Percentiles rank a stretch among this genome's conserved stretches.
Evolutionary conservation across 805 yeast genomes (phyloP).

Genomic region (Candida caryicola): DNA sequence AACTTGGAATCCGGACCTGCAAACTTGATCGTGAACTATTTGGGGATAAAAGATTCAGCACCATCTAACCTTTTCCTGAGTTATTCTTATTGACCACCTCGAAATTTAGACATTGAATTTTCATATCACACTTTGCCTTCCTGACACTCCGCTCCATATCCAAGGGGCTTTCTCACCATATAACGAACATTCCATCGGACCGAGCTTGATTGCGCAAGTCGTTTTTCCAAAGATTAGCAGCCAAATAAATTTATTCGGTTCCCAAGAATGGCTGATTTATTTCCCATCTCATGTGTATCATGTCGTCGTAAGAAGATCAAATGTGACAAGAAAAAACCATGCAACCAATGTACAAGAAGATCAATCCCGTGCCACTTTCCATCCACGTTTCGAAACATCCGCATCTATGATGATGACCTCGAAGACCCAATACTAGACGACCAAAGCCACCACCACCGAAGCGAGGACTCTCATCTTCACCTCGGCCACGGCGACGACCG

Average conservation of each 20-base stretch:
- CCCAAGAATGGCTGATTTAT: conserved; percentile 25
- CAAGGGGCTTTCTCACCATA: no score
- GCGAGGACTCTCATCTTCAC: neutral
- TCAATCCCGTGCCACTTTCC: conserved; percentile 45
- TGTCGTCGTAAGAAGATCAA: conserved; percentile 36
- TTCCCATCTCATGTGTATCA: conserved; percentile 36
- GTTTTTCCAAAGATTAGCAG: conserved; percentile 1
- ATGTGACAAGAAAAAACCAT: conserved; percentile 35
- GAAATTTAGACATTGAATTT: no score
- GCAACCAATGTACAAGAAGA: conserved; percentile 40
- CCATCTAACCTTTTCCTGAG: no score
- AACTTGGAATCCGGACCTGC: no score
- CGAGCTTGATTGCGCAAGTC: no score
- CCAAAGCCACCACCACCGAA: no score
- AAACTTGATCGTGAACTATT: no score
- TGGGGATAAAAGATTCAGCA: no score
- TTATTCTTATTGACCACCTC: no score
- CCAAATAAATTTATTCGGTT: neutral
- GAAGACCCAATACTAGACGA: conserved; percentile 2
- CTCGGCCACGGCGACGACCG: neutral
- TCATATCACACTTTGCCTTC: no score
- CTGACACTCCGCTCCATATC: no score
- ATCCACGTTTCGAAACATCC: conserved; percentile 44
- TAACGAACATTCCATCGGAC: no score
- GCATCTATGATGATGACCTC: conserved; percentile 20